These are phyloP conservation scores for Dioscorea cayenensis DNA, from an alignment of 116 monocot genomes.

Conservation along the genomic window DNA sequence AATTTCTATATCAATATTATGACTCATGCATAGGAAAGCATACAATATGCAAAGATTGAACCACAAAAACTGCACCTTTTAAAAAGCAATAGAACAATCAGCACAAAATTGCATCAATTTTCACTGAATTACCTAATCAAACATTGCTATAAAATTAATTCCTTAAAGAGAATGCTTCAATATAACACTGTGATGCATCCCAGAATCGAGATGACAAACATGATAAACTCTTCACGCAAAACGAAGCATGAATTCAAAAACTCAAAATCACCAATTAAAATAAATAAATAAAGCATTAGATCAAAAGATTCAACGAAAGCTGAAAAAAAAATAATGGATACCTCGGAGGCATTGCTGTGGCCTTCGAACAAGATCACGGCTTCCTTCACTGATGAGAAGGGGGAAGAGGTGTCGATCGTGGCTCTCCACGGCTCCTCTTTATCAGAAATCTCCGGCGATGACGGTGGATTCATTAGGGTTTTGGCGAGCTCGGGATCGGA, in stretches of 20 bases:
- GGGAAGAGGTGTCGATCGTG: slow-evolving; percentile 40
- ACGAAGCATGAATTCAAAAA: neutral
- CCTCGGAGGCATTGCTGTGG: slow-evolving; percentile 31
- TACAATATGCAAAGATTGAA: neutral
- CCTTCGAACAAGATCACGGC: slow-evolving; percentile 53
- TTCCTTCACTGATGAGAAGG: slow-evolving; percentile 55
- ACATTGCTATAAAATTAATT: neutral
- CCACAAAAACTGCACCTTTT: neutral
- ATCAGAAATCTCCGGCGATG: neutral
- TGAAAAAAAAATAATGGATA: neutral
- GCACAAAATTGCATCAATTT: neutral
- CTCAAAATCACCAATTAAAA: neutral
- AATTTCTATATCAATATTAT: too few relatives aligned
- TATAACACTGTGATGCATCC: neutral
- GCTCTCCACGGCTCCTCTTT: slow-evolving; percentile 6
- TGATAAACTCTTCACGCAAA: neutral
- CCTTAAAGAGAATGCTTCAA: neutral
- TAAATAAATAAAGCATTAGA: neutral
- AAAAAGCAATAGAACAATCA: neutral
- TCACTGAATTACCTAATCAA: neutral
- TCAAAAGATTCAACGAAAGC: neutral
- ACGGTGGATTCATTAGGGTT: neutral
- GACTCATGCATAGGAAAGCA: neutral
- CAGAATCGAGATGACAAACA: neutral
- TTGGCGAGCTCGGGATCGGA: neutral